phyloP scores from a whole-genome alignment of 164 flowering plant species.

The Vitis labrusca region DNA sequence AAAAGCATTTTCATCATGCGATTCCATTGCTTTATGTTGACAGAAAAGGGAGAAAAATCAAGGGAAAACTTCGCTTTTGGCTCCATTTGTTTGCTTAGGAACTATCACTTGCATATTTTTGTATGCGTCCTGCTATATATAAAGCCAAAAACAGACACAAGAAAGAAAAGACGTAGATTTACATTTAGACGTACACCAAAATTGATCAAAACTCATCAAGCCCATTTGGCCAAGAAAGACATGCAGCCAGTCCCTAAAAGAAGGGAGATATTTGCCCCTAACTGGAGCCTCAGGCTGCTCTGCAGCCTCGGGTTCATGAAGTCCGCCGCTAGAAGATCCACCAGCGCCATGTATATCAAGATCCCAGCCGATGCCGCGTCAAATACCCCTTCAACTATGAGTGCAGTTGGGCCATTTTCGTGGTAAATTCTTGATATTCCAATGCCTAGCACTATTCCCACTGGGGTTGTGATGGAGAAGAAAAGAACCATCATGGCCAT shows the following conservation, averaged over 20 bases:
- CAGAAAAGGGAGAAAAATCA: too few species aligned
- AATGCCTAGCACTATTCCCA: conserved; percentile 50
- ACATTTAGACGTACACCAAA: background rate
- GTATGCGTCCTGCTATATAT: too few species aligned
- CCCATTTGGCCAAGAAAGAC: conserved; percentile 59
- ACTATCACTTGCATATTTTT: too few species aligned
- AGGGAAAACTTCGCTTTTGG: too few species aligned
- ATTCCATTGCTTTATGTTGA: too few species aligned
- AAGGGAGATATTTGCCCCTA: conserved; percentile 38
- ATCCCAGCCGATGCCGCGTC: conserved; percentile 55
- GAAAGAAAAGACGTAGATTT: too few species aligned
- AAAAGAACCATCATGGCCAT: conserved; percentile 38
- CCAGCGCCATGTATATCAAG: conserved; percentile 58
- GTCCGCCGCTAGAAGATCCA: conserved; percentile 53
- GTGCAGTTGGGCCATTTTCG: conserved; percentile 36
- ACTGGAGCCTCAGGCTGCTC: conserved; percentile 31
- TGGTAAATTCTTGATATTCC: conserved; percentile 39
- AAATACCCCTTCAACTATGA: conserved; percentile 46
- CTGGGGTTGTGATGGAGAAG: conserved; percentile 57
- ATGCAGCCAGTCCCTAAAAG: conserved; percentile 50
- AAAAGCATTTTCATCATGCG: too few species aligned
- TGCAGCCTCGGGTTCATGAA: conserved; percentile 53
- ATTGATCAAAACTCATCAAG: conserved; percentile 14
- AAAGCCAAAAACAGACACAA: too few species aligned
- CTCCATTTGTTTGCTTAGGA: too few species aligned